These are phyloP conservation scores for Hortaea sp. DNA, from an alignment of 2,329 filamentous ascomycete species.

Conservation along the genomic window DNA sequence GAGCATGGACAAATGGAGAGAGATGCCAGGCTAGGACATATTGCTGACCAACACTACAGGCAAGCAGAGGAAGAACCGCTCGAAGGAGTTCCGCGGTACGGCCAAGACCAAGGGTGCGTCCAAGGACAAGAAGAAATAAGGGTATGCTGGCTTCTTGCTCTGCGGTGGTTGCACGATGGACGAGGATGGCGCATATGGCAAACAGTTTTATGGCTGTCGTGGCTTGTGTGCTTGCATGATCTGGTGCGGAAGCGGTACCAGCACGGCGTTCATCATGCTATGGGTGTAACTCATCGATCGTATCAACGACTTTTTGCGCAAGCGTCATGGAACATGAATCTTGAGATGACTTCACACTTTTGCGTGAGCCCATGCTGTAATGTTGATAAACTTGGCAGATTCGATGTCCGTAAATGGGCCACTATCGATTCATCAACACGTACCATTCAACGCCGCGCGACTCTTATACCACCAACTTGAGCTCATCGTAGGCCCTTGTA, in stretches of 20 bases:
- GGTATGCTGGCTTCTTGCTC: conserved; percentile 13
- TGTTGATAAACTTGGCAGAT: too few relatives aligned
- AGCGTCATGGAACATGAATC: not conserved
- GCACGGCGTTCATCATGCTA: conserved; percentile 16
- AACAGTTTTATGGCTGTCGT: conserved; percentile 1
- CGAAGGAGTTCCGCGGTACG: conserved; percentile 96
- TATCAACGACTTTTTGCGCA: not conserved
- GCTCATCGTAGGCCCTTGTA: too few relatives aligned
- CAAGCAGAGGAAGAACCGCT: conserved; percentile 99
- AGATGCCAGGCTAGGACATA: not conserved
- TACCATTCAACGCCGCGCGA: too few relatives aligned
- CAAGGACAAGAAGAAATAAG: conserved; percentile 61
- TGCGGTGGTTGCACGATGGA: conserved; percentile 4
- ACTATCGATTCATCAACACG: too few relatives aligned
- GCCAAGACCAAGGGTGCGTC: conserved; percentile 93
- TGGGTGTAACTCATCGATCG: conserved; percentile 8
- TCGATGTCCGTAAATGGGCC: too few relatives aligned
- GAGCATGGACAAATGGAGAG: conserved; percentile 19
- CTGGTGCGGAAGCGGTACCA: conserved; percentile 11
- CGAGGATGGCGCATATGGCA: conserved; percentile 1
- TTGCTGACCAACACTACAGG: conserved; percentile 46
- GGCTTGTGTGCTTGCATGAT: conserved; percentile 12
- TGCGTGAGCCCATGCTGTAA: too few relatives aligned
- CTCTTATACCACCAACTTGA: too few relatives aligned
- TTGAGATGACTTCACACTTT: too few relatives aligned